phyloP scores from a whole-genome alignment of 2,329 filamentous ascomycete species.

The Aspergillus thermomutatus region DNA sequence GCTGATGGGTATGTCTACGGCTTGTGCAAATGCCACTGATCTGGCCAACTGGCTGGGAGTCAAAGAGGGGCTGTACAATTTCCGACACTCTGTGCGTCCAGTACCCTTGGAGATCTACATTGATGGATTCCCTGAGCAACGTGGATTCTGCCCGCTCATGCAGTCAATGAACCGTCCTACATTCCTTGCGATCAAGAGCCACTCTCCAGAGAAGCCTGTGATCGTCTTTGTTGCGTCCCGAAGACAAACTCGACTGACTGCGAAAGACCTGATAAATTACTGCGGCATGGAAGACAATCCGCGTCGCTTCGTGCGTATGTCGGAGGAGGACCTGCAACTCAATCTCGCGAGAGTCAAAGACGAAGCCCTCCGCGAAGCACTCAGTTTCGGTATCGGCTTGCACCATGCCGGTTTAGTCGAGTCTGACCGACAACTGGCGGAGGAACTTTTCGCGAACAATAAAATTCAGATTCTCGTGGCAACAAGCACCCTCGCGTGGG shows the following conservation, averaged over 20 bases:
- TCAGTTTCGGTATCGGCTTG: slow-evolving; percentile 93
- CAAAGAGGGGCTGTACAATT: slow-evolving; percentile 94
- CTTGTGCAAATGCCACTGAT: slow-evolving; percentile 92
- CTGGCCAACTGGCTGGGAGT: slow-evolving; percentile 96
- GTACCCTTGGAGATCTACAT: slow-evolving; percentile 96
- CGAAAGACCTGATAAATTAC: slow-evolving; percentile 93
- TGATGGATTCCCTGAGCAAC: slow-evolving; percentile 91
- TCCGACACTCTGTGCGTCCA: slow-evolving; percentile 91
- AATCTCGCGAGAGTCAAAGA: slow-evolving; percentile 92
- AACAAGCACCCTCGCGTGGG: slow-evolving; percentile 95
- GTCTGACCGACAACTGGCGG: slow-evolving; percentile 83
- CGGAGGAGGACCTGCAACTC: slow-evolving; percentile 85
- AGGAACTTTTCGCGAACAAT: slow-evolving; percentile 94
- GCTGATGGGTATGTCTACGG: slow-evolving; percentile 97
- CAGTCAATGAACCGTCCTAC: slow-evolving; percentile 98
- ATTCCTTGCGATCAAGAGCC: slow-evolving; percentile 92
- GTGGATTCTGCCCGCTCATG: slow-evolving; percentile 96
- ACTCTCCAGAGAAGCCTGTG: slow-evolving; percentile 93
- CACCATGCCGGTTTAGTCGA: slow-evolving; percentile 97
- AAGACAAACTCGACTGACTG: slow-evolving; percentile 88
- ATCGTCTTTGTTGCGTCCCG: slow-evolving; percentile 98
- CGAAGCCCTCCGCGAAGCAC: slow-evolving; percentile 84
- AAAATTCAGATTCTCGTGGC: slow-evolving; percentile 97
- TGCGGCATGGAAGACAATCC: slow-evolving; percentile 99
- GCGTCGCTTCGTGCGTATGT: slow-evolving; percentile 86